phyloP scores from a whole-genome alignment of 2,329 filamentous ascomycete genomes.

The Aspergillus sp. region DNA sequence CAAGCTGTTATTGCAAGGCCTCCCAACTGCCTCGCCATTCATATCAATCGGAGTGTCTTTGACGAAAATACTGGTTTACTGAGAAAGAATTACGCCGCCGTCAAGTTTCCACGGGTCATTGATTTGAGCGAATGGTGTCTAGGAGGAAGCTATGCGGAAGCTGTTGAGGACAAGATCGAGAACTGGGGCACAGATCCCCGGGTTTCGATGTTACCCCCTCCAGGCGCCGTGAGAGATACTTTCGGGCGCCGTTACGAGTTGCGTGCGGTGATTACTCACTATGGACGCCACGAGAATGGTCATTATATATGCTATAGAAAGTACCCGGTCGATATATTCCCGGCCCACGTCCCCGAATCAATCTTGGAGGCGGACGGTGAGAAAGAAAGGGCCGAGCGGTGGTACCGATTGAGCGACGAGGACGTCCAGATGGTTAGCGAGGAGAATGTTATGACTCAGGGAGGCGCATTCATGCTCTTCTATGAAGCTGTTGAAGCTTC shows the following conservation, averaged over 20 bases:
- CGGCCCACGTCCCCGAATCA: conserved; percentile 31
- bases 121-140: conserved; percentile 85
- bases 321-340: conserved; percentile 51
- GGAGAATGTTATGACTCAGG: conserved; percentile 69
- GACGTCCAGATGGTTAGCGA: conserved; percentile 74
- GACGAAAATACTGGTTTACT: conserved; percentile 77
- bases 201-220: conserved; percentile 70
- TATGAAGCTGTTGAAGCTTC: conserved; percentile 71
- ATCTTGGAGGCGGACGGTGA: conserved; percentile 34
- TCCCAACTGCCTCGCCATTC: conserved; percentile 77
- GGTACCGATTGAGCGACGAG: conserved; percentile 93
- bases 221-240: conserved; percentile 55
- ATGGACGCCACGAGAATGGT: conserved; percentile 88
- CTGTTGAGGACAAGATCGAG: conserved; percentile 52
- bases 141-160: conserved; percentile 51
- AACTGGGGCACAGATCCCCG: conserved; percentile 69
- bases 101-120: conserved; percentile 72
- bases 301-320: conserved; percentile 92
- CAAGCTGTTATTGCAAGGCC: conserved; percentile 83
- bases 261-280: conserved; percentile 82
- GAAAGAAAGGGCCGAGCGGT: conserved; percentile 54
- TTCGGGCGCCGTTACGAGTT: conserved; percentile 65
- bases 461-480: conserved; percentile 94
- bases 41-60: conserved; percentile 90
- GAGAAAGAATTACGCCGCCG: conserved; percentile 78